Evolutionary conservation across 495 filamentous ascomycete species (phyloP), one percentile per base, ranked within the genome.

Genomic region (Aspergillus sparsus): DNA sequence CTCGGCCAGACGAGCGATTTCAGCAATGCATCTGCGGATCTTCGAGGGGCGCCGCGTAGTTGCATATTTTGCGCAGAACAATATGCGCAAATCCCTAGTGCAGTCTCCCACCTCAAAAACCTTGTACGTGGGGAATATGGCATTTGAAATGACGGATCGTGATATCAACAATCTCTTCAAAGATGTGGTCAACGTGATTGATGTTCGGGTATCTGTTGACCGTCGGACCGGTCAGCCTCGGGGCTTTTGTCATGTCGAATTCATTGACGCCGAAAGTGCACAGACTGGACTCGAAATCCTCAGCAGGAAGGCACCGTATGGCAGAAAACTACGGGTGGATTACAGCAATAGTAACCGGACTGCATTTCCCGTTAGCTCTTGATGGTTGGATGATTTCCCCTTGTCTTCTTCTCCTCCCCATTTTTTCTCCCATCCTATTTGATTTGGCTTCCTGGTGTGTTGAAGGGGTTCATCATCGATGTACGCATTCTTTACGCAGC

Each of bases 241-340:
- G 63, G 94, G 94, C 49, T 98, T 96, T 67, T 89, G 87, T 9
- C 94, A 98, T 69, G 90, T 86, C 18, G 93, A 97, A 66, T 98
- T 98, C 69, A 57, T 79, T 16, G 83, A 89, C 66, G 63, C 87
- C 10, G 73, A 82, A 55, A 82, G 81, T 42, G 91, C 93, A 10
- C 58, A 71, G 45, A 71, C 67, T 31, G 93, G 82, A 0, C 75
- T 70, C 62, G 81, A 85, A 47, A 68, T 80, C 41, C 77, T 97
- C 31, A 35, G 66, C n/a, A 73, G 71, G 3, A 82, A 81, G 69
- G 70, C 77, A 44, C 73, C 95, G 6, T 85, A 86, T 66, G 90
- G 87, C 46, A 82, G 92, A 46, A 65, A 65, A 10, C 74, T 98
- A 63, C 79, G 77, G 33, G 57, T 97, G 7, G 88, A 91, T 69